Base-by-base conservation (phyloP, 768 basidiomycete genomes). In the Fomitopsis pulvina region DNA sequence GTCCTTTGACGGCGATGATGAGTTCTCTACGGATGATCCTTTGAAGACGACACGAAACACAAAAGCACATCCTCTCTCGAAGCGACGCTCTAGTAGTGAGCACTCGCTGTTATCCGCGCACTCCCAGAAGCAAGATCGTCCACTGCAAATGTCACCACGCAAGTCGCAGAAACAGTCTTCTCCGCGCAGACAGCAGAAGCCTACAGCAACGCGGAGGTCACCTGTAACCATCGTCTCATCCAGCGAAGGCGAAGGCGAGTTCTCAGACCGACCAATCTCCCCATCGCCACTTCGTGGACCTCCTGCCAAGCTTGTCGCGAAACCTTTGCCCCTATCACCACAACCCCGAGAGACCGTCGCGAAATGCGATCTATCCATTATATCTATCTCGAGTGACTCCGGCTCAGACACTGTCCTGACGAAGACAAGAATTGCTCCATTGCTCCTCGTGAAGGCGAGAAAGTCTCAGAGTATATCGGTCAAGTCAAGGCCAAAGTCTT, bases 301-400 rank as follows among this genome's bases (percentile, higher is more conserved):
- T 29, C 27, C 32, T 45, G 38, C 25, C 39, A 20, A 4, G 20
- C 40, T 29, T 11, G 29, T 28, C 20, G 7, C 32, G 30, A 38
- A 24, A 24, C 8, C 24, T 38, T 20, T 28, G 14, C 26, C 45
- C n/a, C n/a, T n/a, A n/a, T n/a, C 20, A 21, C 49, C 44, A 9
- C 20, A 20, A 1, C 21, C n/a, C n/a, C n/a, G n/a, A n/a, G 39
- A 7, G 21, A 34, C 20, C 49, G 29, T 26, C n/a, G n/a, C n/a
- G n/a, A 51, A 46, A 26, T 43, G 55, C 26, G 51, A 60, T 32
- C 16, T 48, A 4, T 54, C 58, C 9, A 52, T 71, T 21, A 68
- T 75, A 24, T 63, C 67, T 12, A 66, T 74, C 5, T 74, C 71
- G 2, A 72, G 69, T 51, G 71, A 69, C 21, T 68, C 68, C 3